These are phyloP conservation scores for Aspergillus chevalieri DNA, from an alignment of 2,329 filamentous ascomycete species.

Conservation along the genomic window DNA sequence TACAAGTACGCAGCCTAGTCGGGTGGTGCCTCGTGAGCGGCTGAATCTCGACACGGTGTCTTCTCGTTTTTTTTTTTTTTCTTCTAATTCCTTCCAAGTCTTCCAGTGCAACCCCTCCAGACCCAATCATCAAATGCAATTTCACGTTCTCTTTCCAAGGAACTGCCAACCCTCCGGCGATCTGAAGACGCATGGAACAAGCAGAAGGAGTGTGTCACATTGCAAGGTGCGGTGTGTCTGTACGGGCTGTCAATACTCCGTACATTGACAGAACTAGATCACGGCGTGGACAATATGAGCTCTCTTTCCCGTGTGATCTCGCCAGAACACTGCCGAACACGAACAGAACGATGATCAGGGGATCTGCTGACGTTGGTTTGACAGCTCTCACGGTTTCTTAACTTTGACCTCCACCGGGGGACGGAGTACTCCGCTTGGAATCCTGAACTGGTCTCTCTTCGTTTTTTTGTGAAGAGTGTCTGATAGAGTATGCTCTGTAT, in stretches of 20 bases:
- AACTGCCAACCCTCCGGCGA: not conserved
- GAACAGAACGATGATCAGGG: not conserved
- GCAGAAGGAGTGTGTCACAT: conserved; percentile 3
- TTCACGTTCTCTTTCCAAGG: conserved; percentile 7
- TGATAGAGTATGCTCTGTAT: too few relatives aligned
- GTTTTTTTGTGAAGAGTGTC: too few relatives aligned
- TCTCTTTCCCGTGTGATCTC: not conserved
- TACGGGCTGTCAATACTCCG: not conserved
- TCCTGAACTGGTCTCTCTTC: too few relatives aligned
- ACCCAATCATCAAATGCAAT: conserved; percentile 3
- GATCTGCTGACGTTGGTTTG: not conserved
- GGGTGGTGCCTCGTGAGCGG: too few relatives aligned
- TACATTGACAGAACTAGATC: not conserved
- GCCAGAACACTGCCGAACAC: not conserved
- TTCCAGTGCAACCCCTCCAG: not conserved
- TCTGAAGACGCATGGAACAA: conserved; percentile 8
- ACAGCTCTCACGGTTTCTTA: not conserved
- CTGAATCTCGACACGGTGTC: conserved; percentile 5
- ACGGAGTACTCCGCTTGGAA: too few relatives aligned
- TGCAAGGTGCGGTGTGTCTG: conserved; percentile 4
- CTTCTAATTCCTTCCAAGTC: not conserved
- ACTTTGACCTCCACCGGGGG: not conserved
- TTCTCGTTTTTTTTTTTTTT: not conserved
- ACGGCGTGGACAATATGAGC: not conserved
- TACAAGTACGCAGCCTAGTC: too few relatives aligned